Evolutionary conservation across 2,329 filamentous ascomycete species (phyloP).

Genomic region (Fusarium sp.): DNA sequence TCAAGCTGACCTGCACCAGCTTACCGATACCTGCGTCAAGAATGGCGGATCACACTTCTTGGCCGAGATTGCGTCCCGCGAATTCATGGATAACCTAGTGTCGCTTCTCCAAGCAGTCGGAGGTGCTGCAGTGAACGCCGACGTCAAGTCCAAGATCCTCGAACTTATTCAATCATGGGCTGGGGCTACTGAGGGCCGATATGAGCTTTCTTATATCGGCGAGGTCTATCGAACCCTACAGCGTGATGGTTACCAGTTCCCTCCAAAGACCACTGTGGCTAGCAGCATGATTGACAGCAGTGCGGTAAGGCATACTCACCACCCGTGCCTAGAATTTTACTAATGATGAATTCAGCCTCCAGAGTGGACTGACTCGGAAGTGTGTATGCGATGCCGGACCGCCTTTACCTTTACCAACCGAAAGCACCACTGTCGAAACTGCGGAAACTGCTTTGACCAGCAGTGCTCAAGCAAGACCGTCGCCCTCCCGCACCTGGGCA

Average conservation of each 20-base stretch:
- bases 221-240: slow-evolving; percentile 89
- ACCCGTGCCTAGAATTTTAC: not conserved
- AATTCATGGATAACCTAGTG: slow-evolving; percentile 98
- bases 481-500: slow-evolving; percentile 91
- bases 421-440: slow-evolving; percentile 98
- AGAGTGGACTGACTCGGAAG: slow-evolving; percentile 97
- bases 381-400: slow-evolving; percentile 97
- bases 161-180: slow-evolving; percentile 96
- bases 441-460: slow-evolving; percentile 96
- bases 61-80: slow-evolving; percentile 91
- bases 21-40: slow-evolving; percentile 98
- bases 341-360: slow-evolving; percentile 72
- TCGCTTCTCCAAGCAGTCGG: slow-evolving; percentile 89
- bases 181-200: slow-evolving; percentile 84
- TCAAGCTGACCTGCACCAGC: slow-evolving; percentile 57
- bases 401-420: slow-evolving; percentile 97
- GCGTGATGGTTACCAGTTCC: slow-evolving; percentile 88
- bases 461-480: slow-evolving; percentile 92
- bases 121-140: slow-evolving; percentile 78
- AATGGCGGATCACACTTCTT: slow-evolving; percentile 97
- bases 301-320: slow-evolving; percentile 72
- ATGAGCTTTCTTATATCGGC: slow-evolving; percentile 85
- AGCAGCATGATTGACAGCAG: slow-evolving; percentile 98
- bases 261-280: slow-evolving; percentile 86
- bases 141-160: slow-evolving; percentile 90